Percentiles rank a stretch among this genome's conserved stretches.
Conservation (phyloP, 1,284 basidiomycete species). For the Boletus sp. region DNA sequence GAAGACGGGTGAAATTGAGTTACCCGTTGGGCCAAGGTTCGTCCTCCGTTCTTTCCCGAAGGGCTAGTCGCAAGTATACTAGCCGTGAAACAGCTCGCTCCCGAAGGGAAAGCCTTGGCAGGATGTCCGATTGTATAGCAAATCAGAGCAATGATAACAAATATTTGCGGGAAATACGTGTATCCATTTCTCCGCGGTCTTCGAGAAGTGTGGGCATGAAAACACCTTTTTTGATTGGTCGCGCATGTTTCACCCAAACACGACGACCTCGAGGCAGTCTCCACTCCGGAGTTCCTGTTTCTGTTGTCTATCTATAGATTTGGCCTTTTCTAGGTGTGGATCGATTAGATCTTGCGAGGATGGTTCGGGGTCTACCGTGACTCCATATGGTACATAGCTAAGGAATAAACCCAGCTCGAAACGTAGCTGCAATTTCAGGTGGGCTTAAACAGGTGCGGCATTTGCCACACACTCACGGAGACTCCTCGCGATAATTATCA, state of each 20-base stretch:
- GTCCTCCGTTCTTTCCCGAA: conserved; percentile 18
- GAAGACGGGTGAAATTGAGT: conserved; percentile 58
- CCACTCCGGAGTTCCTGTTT: conserved; percentile 30
- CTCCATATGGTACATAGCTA: conserved; percentile 19
- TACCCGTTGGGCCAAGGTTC: conserved; percentile 48
- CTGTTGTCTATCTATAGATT: conserved; percentile 33
- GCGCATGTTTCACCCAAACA: conserved; percentile 25
- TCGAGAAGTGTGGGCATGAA: conserved; percentile 5
- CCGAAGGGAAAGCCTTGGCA: conserved; percentile 53
- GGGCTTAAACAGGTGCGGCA: conserved; percentile 15
- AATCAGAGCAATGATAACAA: conserved; percentile 14
- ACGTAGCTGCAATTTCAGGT: conserved; percentile 17
- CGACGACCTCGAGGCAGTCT: conserved; percentile 25
- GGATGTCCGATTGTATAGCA: conserved; percentile 37
- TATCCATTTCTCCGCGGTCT: conserved; percentile 24
- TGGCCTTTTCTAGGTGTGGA: conserved; percentile 2
- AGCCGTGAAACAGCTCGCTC: conserved; percentile 35
- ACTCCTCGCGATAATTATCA: conserved; percentile 20
- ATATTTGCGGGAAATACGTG: conserved; percentile 7
- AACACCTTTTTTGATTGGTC: conserved; percentile 17
- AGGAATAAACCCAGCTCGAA: conserved; percentile 13
- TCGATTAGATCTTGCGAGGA: conserved; percentile 21
- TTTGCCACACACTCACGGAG: conserved; percentile 19
- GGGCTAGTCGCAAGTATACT: conserved; percentile 2
- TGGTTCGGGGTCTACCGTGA: conserved; percentile 18